phyloP scores from a whole-genome alignment of 2,329 filamentous ascomycete species.

The Colletotrichum eremochloae region DNA sequence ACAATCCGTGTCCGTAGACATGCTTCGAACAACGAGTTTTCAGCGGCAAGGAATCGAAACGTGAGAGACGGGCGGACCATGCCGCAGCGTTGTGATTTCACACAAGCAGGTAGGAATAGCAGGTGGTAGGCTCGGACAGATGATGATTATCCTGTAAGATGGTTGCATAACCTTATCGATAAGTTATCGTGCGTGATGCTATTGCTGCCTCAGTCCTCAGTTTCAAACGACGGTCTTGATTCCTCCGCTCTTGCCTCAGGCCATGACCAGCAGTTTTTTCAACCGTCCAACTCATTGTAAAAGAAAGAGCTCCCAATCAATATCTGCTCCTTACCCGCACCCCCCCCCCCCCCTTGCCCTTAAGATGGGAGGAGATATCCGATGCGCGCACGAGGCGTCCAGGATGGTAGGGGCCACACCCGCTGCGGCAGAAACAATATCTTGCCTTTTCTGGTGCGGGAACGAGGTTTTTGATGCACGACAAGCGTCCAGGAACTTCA shows the following conservation, averaged over 20 bases:
- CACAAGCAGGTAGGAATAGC: not conserved
- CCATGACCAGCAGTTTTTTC: conserved; percentile 13
- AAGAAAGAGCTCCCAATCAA: not conserved
- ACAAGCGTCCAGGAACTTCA: not conserved
- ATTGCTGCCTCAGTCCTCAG: conserved; percentile 9
- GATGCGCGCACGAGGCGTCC: conserved; percentile 12
- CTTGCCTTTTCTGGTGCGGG: not conserved
- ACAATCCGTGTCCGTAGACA: not conserved
- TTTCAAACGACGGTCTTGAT: not conserved
- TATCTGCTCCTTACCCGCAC: conserved; percentile 2
- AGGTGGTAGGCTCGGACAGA: not conserved
- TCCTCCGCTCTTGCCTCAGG: conserved; percentile 30
- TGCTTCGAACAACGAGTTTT: not conserved
- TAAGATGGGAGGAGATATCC: not conserved
- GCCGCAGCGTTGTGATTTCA: conserved; percentile 4
- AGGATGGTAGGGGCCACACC: conserved; percentile 22
- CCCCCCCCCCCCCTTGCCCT: conserved; percentile 19
- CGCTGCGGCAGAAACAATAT: not conserved
- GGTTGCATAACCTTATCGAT: conserved; percentile 33
- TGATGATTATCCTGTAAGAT: not conserved
- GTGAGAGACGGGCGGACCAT: conserved; percentile 2
- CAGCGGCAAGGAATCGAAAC: not conserved
- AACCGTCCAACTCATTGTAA: not conserved
- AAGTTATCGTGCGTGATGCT: conserved; percentile 27
- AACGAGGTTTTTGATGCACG: not conserved